Conservation (phyloP, 1,284 basidiomycete species). For the Puccinia horiana region DNA sequence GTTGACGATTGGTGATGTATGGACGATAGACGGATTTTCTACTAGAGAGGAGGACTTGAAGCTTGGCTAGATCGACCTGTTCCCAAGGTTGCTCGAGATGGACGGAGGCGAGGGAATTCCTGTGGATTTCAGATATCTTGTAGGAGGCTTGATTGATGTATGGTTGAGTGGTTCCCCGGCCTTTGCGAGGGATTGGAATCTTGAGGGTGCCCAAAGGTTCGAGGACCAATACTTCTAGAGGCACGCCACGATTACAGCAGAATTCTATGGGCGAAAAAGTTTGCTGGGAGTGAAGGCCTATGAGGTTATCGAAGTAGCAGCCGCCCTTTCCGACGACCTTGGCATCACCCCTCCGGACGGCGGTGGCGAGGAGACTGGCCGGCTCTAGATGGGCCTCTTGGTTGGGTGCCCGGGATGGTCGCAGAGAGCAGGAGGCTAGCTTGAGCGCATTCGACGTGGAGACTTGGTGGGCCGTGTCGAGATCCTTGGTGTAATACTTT, state of each 20-base stretch:
- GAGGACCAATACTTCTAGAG: neutral
- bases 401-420: neutral
- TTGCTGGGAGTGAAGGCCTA: neutral
- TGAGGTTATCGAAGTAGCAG: conserved; percentile 13
- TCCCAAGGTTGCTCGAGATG: conserved; percentile 20
- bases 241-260: neutral
- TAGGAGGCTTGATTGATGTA: neutral
- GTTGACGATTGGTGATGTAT: conserved; percentile 1
- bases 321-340: conserved; percentile 1
- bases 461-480: conserved; percentile 7
- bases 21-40: neutral
- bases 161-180: neutral
- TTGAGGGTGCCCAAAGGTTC: conserved; percentile 3
- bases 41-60: conserved; percentile 14
- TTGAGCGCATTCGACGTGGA: conserved; percentile 12
- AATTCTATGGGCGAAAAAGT: conserved; percentile 23
- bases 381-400: conserved; percentile 19
- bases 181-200: conserved; percentile 17
- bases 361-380: neutral
- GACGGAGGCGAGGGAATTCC: neutral
- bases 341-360: conserved; percentile 2
- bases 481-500: conserved; percentile 13
- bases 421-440: neutral
- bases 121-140: neutral
- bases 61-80: neutral